These are phyloP conservation scores for slime mould (Dictyostelium discoideum) DNA, from an alignment of 78 protist genomes.

Conservation along the genomic window DNA sequence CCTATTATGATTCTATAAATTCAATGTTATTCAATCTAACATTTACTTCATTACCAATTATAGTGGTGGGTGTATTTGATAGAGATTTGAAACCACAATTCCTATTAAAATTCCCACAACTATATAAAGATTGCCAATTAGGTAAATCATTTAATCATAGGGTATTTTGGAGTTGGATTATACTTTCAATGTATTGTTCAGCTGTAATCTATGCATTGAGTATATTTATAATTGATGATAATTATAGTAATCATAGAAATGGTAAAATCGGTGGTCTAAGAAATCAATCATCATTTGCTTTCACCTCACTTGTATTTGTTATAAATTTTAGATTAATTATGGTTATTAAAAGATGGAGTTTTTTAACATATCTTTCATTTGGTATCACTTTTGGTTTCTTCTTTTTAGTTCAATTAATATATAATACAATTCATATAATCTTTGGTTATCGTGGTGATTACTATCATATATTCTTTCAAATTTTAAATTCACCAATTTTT, in stretches of 20 bases:
- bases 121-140: conserved; percentile 19
- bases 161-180: conserved; percentile 54
- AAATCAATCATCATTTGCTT: conserved; percentile 9
- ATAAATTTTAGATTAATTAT: background rate
- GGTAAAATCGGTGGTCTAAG: conserved; percentile 32
- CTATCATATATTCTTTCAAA: background rate
- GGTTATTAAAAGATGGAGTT: background rate
- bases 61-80: conserved; percentile 71
- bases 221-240: background rate
- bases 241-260: background rate
- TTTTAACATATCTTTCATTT: conserved; percentile 11
- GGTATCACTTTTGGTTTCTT: conserved; percentile 43
- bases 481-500: background rate
- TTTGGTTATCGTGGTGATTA: conserved; percentile 17
- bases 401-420: conserved; percentile 12
- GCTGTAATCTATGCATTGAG: background rate
- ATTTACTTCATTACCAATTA: conserved; percentile 90
- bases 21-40: conserved; percentile 84
- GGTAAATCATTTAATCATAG: conserved; percentile 58
- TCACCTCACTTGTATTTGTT: background rate
- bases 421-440: conserved; percentile 9
- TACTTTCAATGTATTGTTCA: conserved; percentile 1
- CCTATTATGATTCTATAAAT: conserved; percentile 84
- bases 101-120: conserved; percentile 3
- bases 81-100: conserved; percentile 22